Conservation (phyloP, 2,329 filamentous ascomycete species). For the Didymella pomorum region DNA sequence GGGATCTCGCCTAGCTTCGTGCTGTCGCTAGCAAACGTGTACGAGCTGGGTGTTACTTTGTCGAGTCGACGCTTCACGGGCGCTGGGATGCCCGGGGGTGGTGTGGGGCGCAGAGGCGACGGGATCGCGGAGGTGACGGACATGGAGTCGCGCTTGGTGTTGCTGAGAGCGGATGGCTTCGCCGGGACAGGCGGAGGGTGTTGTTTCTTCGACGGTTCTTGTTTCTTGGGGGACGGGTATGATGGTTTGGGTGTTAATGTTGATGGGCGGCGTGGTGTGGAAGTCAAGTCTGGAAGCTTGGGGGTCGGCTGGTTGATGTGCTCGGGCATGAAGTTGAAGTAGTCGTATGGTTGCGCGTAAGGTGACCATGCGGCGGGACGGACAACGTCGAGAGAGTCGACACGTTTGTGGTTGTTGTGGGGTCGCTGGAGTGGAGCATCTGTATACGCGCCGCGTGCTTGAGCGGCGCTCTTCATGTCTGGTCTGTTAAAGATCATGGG, state of each 20-base stretch:
- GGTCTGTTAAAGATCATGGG: conserved; percentile 22
- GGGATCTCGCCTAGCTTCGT: conserved; percentile 61
- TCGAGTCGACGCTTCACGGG: conserved; percentile 42
- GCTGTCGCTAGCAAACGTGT: conserved; percentile 56
- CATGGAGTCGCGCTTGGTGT: conserved; percentile 2
- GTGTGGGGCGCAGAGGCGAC: conserved; percentile 1
- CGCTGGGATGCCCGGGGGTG: neutral
- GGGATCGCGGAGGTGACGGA: conserved; percentile 4
- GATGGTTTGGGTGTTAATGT: conserved; percentile 6
- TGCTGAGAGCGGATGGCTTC: conserved; percentile 14
- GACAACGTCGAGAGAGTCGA: conserved; percentile 34
- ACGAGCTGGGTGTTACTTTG: conserved; percentile 50
- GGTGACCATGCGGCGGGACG: conserved; percentile 18
- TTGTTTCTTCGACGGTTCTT: neutral
- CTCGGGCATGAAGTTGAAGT: conserved; percentile 23
- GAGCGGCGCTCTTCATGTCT: conserved; percentile 7
- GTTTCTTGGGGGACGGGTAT: conserved; percentile 1
- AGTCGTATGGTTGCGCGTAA: conserved; percentile 21
- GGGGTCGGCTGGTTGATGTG: conserved; percentile 27
- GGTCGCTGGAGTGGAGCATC: neutral
- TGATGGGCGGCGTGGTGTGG: conserved; percentile 15
- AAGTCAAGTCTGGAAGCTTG: conserved; percentile 24
- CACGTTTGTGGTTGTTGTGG: conserved; percentile 21
- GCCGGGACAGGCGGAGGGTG: conserved; percentile 15
- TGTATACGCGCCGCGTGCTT: neutral